Evolutionary conservation across 2,329 filamentous ascomycete species (phyloP), one percentile per base, ranked within the genome.

Genomic region (Nannizzia gypsea): DNA sequence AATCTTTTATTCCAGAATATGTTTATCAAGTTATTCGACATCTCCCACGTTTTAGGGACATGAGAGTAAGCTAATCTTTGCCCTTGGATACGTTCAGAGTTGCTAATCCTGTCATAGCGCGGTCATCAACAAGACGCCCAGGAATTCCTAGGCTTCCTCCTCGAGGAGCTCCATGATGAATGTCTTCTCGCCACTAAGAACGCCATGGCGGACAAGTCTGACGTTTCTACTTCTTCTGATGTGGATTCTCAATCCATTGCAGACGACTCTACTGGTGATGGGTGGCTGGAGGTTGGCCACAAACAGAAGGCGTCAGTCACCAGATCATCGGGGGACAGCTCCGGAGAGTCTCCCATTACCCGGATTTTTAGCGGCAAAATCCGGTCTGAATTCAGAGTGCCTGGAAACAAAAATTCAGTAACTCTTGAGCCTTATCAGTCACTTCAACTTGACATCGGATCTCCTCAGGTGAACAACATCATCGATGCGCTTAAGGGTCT

Each of bases 71-170:
- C 77, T 90, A 79, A 73, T 84, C 77, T 17, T 48, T 65, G 54
- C 46, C 11, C n/a, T 6, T 17, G 8, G 11, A 20, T 22, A 46
- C 3, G 6, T 22, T 46, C 42, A 46, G 44, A 2, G 4, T 26
- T 15, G 17, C 66, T 73, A 64, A 74, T 59, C 28, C 57, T 31
- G 57, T 57, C 62, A 46, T 64, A 90, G 86, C 88, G 90, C 62
- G 93, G 93, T 15, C 92, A 96, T 67, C 93, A 99, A 72, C 92
- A 99, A 77, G 93, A 99, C 75, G 93, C 93, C 0, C 90, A 99
- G 70, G 93, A 99, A 69, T 99, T 99, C 66, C 78, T 99, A 24
- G 92, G 91, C 0, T 95, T 97, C 71, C 78, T 99, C 36, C 80
- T 99, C 3, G 91, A 96, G 68, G 89, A 90, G 55, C 82, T 99